Evolutionary conservation across 2,329 filamentous ascomycete species (phyloP).

Genomic region (Talaromyces pinophilus): DNA sequence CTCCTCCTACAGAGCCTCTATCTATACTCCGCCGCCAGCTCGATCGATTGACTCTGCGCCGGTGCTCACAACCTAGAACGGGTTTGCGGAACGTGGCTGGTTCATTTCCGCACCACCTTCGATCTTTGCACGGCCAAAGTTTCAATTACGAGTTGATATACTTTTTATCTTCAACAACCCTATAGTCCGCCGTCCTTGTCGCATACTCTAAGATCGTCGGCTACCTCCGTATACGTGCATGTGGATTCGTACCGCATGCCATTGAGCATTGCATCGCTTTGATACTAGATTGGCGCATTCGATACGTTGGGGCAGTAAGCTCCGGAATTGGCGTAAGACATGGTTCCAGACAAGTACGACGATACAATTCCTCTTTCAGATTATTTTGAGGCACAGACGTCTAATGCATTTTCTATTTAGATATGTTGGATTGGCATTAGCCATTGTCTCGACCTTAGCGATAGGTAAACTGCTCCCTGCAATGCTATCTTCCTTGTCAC

Average conservation of each 20-base stretch:
- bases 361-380: neutral
- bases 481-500: conserved; percentile 9
- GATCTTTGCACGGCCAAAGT: conserved; percentile 1
- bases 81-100: conserved; percentile 25
- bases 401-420: conserved; percentile 30
- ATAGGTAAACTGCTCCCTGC: conserved; percentile 38
- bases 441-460: conserved; percentile 51
- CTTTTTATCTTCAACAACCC: neutral
- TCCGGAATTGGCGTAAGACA: conserved; percentile 36
- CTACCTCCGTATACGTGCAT: conserved; percentile 4
- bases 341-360: conserved; percentile 49
- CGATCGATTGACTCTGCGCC: conserved; percentile 1
- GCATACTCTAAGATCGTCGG: neutral
- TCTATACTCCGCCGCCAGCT: neutral
- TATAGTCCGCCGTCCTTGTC: conserved; percentile 16
- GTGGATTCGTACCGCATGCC: neutral
- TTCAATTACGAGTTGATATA: conserved; percentile 12
- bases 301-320: conserved; percentile 39
- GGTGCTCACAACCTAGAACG: neutral
- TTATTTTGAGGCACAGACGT: neutral
- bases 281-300: conserved; percentile 37
- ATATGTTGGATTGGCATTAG: conserved; percentile 50
- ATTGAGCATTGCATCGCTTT: conserved; percentile 21
- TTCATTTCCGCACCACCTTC: conserved; percentile 23
- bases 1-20: neutral